Evolutionary conservation across 495 filamentous ascomycete species (phyloP), one percentile per base, ranked within the genome.

Genomic region (Haplographium delicatum): DNA sequence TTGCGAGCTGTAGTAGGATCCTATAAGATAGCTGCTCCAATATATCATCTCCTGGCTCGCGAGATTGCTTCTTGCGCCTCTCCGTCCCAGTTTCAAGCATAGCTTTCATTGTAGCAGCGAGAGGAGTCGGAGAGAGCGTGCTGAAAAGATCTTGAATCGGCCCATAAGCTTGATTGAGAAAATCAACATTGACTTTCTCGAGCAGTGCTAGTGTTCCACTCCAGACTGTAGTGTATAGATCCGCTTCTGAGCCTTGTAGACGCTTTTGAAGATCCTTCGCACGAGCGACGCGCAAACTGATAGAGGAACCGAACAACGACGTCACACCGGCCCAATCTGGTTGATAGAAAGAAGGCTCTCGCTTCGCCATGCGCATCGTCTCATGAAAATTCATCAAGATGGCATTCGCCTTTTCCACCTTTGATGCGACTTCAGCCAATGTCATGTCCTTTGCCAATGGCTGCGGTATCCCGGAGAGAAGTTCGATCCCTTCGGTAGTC

Each of bases 151-250:
- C 28, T 8, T 22, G 3, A 16, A 61, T 31, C 11, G 44, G 39
- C 1, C 10, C 11, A 23, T 25, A 40, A 1, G 34, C 50, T 41
- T 50, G 16, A 8, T n/a, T 51, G 30, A 61, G 20, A 33, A 61
- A 51, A 5, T 54, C 45, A 51, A 40, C 50, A 18, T 46, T 42
- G 20, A 61, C 51, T 43, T 40, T 54, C 15, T 47, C 7, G 9
- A 46, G 34, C 50, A 58, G 38, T 15, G 40, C 45, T n/a, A 41
- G 10, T 18, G 50, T 54, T n/a, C 56, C 44, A 23, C 38, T 31
- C 58, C 58, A 61, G 44, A 61, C 54, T 15, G 40, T 26, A 55
- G 47, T 25, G 38, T 58, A 58, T 28, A 58, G 18, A 50, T 61
- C 55, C 4, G 43, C 25, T n/a, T 58, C 44, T 34, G 44, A 47